These are phyloP conservation scores for Przewalskia tangutica DNA, from an alignment of 257 asterid genomes.

Conservation along the genomic window DNA sequence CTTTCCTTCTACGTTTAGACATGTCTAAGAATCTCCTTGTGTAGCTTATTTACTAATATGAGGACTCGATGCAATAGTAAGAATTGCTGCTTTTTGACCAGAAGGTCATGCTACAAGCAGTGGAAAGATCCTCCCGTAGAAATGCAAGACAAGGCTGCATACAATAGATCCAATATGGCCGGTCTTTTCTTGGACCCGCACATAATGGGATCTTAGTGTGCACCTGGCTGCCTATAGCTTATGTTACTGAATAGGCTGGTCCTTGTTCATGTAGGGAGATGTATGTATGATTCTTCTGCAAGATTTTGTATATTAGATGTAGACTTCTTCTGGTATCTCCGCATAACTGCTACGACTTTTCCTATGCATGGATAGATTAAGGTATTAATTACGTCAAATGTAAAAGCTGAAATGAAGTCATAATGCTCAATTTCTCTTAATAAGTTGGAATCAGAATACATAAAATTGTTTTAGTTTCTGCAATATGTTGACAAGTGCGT, in stretches of 20 bases:
- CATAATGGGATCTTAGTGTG: neutral
- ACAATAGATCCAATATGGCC: neutral
- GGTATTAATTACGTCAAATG: neutral
- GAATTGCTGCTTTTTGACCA: neutral
- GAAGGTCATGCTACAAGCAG: neutral
- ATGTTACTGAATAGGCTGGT: neutral
- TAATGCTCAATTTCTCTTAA: neutral
- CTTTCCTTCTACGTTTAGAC: neutral
- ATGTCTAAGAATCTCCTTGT: neutral
- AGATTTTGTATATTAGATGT: neutral
- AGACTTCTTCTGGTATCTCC: neutral
- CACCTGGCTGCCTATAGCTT: neutral
- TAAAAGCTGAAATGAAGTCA: neutral
- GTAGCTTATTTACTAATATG: neutral
- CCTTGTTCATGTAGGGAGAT: neutral
- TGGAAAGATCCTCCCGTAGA: neutral
- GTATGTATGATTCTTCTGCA: neutral
- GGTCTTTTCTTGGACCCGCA: neutral
- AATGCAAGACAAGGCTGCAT: neutral
- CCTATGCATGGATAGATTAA: neutral
- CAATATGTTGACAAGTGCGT: neutral
- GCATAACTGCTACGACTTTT: neutral
- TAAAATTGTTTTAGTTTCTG: neutral
- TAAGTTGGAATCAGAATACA: neutral
- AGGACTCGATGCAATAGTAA: neutral